Evolutionary conservation across 768 basidiomycete genomes (phyloP).

Genomic region (Hemileccinum rubropunctum): DNA sequence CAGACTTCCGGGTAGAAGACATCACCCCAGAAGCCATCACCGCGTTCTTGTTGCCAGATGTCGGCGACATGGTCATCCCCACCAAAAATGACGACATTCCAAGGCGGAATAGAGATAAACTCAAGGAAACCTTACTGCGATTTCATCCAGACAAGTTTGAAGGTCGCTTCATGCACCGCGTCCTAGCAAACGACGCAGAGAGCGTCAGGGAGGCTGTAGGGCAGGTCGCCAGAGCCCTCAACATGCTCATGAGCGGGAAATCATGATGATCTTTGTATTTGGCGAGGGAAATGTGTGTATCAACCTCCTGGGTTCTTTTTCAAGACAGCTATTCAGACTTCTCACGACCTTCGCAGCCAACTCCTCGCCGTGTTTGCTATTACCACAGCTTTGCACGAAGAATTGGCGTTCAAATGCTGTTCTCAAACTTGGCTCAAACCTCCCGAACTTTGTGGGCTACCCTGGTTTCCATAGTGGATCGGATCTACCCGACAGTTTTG

Average conservation of each 20-base stretch:
- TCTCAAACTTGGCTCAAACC: too few species aligned
- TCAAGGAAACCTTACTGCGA: slow-evolving; percentile 66
- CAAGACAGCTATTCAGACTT: neutral
- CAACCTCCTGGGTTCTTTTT: neutral
- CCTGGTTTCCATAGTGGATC: too few species aligned
- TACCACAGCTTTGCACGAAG: too few species aligned
- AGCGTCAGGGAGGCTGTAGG: slow-evolving; percentile 59
- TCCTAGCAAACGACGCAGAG: slow-evolving; percentile 46
- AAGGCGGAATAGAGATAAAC: slow-evolving; percentile 55
- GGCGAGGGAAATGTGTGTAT: neutral
- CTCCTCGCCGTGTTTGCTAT: too few species aligned
- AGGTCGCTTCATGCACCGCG: slow-evolving; percentile 59
- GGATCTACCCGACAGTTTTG: too few species aligned
- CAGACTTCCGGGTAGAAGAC: slow-evolving; percentile 39
- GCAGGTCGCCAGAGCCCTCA: slow-evolving; percentile 59
- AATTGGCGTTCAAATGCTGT: too few species aligned
- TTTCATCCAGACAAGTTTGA: slow-evolving; percentile 86
- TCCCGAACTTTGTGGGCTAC: too few species aligned
- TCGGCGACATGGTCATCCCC: neutral
- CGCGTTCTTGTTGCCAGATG: slow-evolving; percentile 50
- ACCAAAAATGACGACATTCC: slow-evolving; percentile 23
- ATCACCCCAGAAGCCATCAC: slow-evolving; percentile 55
- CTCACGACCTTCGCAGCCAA: neutral
- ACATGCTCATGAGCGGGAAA: slow-evolving; percentile 45
- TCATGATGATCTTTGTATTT: slow-evolving; percentile 1